A percentile compares a stretch with the other conserved stretches of the same genome.
These are phyloP conservation scores for Capsicum rhomboideum DNA, from an alignment of 257 asterid species.

Conservation along the genomic window DNA sequence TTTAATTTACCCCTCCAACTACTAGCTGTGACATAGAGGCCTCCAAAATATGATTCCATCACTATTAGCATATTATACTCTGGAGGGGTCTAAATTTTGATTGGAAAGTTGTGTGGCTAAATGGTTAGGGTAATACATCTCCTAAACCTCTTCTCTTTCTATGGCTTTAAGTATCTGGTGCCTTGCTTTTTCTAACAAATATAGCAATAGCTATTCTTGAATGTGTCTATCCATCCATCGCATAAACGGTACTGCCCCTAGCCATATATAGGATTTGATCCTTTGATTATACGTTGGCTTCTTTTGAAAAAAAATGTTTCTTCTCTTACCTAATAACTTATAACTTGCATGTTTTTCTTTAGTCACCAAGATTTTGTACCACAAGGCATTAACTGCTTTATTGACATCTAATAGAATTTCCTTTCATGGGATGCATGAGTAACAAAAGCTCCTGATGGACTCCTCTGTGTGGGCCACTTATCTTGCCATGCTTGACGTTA, in stretches of 20 bases:
- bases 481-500: background rate
- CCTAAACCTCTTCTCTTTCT: background rate
- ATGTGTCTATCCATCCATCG: background rate
- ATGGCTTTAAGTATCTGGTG: background rate
- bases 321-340: background rate
- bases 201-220: background rate
- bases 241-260: background rate
- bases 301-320: background rate
- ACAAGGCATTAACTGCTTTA: background rate
- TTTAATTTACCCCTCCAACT: background rate
- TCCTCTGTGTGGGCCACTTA: background rate
- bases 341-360: background rate
- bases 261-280: background rate
- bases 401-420: background rate
- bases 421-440: background rate
- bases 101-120: background rate
- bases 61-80: background rate
- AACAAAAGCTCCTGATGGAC: background rate
- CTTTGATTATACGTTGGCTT: background rate
- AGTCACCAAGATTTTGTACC: background rate
- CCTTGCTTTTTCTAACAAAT: background rate
- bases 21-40: background rate
- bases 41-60: background rate
- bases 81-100: background rate
- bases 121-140: background rate